phyloP scores from a whole-genome alignment of 2,329 filamentous ascomycete genomes.

The Monilinia laxa region DNA sequence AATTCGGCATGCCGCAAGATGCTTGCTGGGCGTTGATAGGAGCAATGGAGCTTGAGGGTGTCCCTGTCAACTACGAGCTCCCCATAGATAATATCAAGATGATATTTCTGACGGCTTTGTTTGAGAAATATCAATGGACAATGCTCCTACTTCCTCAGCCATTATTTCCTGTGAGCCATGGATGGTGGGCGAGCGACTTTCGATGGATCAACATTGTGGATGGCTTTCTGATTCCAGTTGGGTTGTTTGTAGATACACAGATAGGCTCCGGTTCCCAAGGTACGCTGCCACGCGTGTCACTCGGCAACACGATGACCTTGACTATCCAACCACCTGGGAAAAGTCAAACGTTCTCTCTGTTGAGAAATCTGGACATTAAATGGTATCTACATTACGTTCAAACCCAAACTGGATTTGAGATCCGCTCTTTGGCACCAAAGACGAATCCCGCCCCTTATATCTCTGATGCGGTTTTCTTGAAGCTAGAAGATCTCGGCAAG shows the following conservation, averaged over 20 bases:
- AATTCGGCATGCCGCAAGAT: background rate
- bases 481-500: slow-evolving; percentile 9
- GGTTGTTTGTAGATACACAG: slow-evolving; percentile 5
- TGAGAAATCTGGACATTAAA: background rate
- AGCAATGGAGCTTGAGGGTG: background rate
- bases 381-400: slow-evolving; percentile 14
- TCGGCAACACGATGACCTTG: background rate
- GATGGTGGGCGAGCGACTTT: background rate
- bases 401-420: background rate
- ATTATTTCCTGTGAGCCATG: background rate
- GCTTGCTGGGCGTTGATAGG: background rate
- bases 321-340: background rate
- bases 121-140: background rate
- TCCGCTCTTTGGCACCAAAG: background rate
- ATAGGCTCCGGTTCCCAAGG: background rate
- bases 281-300: background rate
- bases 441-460: background rate
- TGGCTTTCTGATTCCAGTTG: background rate
- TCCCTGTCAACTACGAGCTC: background rate
- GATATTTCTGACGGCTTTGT: background rate
- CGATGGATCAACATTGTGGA: background rate
- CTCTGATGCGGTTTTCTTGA: background rate
- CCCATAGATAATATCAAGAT: background rate
- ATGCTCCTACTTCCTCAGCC: background rate
- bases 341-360: background rate